Conservation (phyloP, 495 filamentous ascomycete genomes). For the Aspergillus hancockii region DNA sequence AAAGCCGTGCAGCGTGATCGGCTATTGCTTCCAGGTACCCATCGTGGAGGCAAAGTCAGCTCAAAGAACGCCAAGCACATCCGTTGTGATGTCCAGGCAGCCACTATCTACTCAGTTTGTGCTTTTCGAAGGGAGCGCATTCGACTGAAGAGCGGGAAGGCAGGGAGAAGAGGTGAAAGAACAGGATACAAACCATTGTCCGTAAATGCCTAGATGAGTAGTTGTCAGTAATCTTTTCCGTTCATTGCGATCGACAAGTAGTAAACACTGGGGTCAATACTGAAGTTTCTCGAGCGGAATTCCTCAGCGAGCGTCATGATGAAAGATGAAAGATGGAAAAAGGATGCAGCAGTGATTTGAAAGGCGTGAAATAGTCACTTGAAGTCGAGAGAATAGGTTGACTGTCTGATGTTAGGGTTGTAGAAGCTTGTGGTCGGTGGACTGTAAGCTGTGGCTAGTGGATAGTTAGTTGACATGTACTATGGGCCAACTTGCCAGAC, state of each 20-base stretch:
- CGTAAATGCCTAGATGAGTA: slow-evolving; percentile 82
- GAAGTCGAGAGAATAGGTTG: slow-evolving; percentile 2
- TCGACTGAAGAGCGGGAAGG: slow-evolving; percentile 2
- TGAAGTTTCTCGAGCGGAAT: slow-evolving; percentile 96
- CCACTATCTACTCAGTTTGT: slow-evolving; percentile 14
- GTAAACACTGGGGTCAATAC: slow-evolving; percentile 57
- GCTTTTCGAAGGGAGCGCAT: slow-evolving; percentile 1
- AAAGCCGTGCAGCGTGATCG: neutral
- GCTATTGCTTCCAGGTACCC: neutral
- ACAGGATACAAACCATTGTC: slow-evolving; percentile 84
- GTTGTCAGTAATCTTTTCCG: slow-evolving; percentile 31
- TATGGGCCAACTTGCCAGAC: slow-evolving; percentile 28
- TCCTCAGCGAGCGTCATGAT: slow-evolving; percentile 63
- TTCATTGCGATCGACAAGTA: slow-evolving; percentile 11
- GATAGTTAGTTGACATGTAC: slow-evolving; percentile 14
- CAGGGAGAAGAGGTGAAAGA: neutral
- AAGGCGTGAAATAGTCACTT: neutral
- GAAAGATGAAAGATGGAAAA: slow-evolving; percentile 8
- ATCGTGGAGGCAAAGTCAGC: slow-evolving; percentile 5
- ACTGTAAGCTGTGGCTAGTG: neutral
- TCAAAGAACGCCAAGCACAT: slow-evolving; percentile 23
- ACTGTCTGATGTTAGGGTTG: slow-evolving; percentile 1
- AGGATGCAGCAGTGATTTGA: neutral
- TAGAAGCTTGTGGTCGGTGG: neutral
- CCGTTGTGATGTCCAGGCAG: slow-evolving; percentile 22